Evolutionary conservation across 805 yeast genomes (phyloP), one percentile per base, ranked within the genome.

Genomic region (Suhomyces canberraensis): DNA sequence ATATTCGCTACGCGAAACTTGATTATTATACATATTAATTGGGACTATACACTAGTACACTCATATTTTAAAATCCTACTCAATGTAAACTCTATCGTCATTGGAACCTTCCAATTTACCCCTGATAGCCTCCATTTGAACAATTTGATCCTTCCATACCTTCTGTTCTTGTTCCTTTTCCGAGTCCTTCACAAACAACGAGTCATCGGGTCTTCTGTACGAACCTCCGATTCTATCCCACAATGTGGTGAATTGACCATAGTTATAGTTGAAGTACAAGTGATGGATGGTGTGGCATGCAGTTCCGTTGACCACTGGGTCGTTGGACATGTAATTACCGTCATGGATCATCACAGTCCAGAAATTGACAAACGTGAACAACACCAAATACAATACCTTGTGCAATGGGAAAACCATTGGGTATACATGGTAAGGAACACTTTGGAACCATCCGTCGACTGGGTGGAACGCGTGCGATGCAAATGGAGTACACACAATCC

Each of bases 281-380:
- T 93, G 98, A 65, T 93, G 98, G 32, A 91, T 81, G 1, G 98
- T 90, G 69, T 93, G 98, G 64, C 98, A 91, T 4, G 98, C 98
- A 13, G 98, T 90, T 53, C 98, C 98, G 64, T 93, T 93, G 48
- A 93, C 84, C 40, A 88, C 76, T 5, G 97, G 96, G 60, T 89
- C 95, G 61, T 87, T 84, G 29, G 96, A 84, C 71, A 91, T 62
- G 63, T 89, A 93, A 60, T 90, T 93, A 47, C 98, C 98, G 58
- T 93, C 98, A 64, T 93, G 98, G 57, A 93, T 93, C 93, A 91
- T 84, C 29, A 93, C 95, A 11, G 98, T 87, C 98, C 98, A 93
- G 61, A 91, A 82, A 66, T 93, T 91, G 47, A 93, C 96, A 64
- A 89, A 83, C 0, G 91, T 80, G 70, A 93, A 93, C 46, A 93